Base-by-base conservation (phyloP, 2,329 filamentous ascomycete genomes). In the Colletotrichum higginsianum region DNA sequence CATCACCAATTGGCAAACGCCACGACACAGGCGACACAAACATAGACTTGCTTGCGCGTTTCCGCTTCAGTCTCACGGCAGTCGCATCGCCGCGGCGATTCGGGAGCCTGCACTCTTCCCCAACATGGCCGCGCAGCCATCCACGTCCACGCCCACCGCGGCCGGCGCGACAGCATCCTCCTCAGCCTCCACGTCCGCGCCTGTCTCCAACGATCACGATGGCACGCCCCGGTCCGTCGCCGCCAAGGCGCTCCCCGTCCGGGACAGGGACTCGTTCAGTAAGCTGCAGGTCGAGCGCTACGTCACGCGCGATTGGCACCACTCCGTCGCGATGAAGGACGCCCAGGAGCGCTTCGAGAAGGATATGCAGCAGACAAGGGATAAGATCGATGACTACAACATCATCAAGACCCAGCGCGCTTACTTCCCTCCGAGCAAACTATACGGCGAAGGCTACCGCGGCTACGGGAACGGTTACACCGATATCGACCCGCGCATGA, bases 401-500 rank as follows among this genome's bases (percentile, higher is more conserved):
- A 82, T 86, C 60, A 79, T 94, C 56, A 85, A 87, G 72, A 84
- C 81, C 74, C 86, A 89, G 11, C 86, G 88, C 71, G 82, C 82
- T 57, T 88, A 83, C 79, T 91, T 90, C 68, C 86, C 88, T 3
- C 84, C 89, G 1, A 86, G 84, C 75, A 87, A 84, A 75, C 86
- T 91, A 73, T 94, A 86, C 83, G 93, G 86, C 82, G 90, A 86
- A 76, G 96, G 96, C 66, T 99, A 97, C 80, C 91, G 90, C 79
- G 96, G 95, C 55, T 98, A 93, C 79, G 96, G 94, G 75, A 98
- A 98, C 84, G 92, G 93, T 73, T 87, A 90, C 77, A 98, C 96
- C 40, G 94, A 95, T 77, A 85, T 68, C 61, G 71, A 67, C 40
- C 66, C 66, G 9, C 73, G 72, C 53, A 65, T 66, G 60, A 64